phyloP scores from a whole-genome alignment of 169 alveolate species.

The Cardiosporidium cionae region DNA sequence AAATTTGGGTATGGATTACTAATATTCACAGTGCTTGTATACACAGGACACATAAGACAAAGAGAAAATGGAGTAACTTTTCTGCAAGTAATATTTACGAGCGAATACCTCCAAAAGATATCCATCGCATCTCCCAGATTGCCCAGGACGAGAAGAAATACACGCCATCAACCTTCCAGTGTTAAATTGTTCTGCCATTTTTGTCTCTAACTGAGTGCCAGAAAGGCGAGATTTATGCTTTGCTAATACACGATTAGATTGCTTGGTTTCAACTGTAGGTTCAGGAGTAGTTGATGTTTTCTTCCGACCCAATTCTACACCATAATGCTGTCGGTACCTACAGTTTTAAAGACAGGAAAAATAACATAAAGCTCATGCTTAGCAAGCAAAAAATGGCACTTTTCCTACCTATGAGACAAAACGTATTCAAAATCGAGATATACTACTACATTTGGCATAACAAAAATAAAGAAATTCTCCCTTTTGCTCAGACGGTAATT shows the following conservation, averaged over 20 bases:
- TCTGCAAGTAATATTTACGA: too few relatives aligned
- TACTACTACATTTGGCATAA: too few relatives aligned
- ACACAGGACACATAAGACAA: too few relatives aligned
- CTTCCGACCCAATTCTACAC: slow-evolving; percentile 49
- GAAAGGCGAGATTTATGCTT: slow-evolving; percentile 54
- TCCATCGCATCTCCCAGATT: slow-evolving; percentile 94
- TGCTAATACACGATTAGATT: slow-evolving; percentile 34
- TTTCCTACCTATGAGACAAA: too few relatives aligned
- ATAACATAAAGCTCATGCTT: neutral
- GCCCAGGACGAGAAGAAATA: slow-evolving; percentile 96
- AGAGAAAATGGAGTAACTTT: too few relatives aligned
- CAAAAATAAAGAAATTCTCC: too few relatives aligned
- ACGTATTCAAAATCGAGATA: too few relatives aligned
- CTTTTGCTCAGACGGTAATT: too few relatives aligned
- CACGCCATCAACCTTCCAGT: slow-evolving; percentile 95
- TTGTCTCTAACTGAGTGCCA: slow-evolving; percentile 53
- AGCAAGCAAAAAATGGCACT: too few relatives aligned
- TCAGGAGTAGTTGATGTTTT: slow-evolving; percentile 37
- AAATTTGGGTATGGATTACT: too few relatives aligned
- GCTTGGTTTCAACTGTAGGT: slow-evolving; percentile 31
- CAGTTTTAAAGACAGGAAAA: neutral
- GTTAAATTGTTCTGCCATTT: slow-evolving; percentile 88
- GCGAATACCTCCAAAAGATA: slow-evolving; percentile 93
- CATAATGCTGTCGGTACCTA: slow-evolving; percentile 40
- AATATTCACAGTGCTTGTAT: too few relatives aligned